Conservation (phyloP, 495 filamentous ascomycete species). For the Thermothielavioides terrestris region DNA sequence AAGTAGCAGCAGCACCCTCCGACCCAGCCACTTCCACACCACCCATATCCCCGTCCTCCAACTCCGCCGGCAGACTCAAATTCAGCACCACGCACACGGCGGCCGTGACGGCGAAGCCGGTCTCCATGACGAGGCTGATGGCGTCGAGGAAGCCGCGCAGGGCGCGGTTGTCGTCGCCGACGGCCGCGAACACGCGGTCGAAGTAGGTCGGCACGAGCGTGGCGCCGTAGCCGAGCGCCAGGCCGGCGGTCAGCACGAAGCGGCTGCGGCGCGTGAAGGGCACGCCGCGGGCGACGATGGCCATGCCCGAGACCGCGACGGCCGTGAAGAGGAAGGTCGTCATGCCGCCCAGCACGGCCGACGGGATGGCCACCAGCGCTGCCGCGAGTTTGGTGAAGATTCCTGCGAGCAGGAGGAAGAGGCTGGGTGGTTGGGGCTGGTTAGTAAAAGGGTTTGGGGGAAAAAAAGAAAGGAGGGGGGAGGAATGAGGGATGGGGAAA, state of each 20-base stretch:
- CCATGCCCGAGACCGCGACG: slow-evolving; percentile 77
- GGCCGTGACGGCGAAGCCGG: slow-evolving; percentile 66
- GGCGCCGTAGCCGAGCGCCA: slow-evolving; percentile 71
- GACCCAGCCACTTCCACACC: background rate
- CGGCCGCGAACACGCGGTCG: slow-evolving; percentile 61
- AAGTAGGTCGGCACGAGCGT: slow-evolving; percentile 78
- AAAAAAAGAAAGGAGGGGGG: background rate
- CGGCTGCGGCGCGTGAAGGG: slow-evolving; percentile 78
- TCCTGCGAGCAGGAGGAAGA: slow-evolving; percentile 83
- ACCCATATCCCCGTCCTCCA: slow-evolving; percentile 40
- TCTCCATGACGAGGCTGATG: slow-evolving; percentile 71
- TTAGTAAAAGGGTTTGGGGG: background rate
- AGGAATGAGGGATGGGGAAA: background rate
- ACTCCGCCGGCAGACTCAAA: slow-evolving; percentile 61
- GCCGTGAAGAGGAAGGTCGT: slow-evolving; percentile 84
- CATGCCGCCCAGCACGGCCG: slow-evolving; percentile 80
- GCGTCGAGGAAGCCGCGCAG: slow-evolving; percentile 76
- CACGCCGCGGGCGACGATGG: slow-evolving; percentile 65
- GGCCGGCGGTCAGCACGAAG: slow-evolving; percentile 74
- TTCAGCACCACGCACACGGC: slow-evolving; percentile 67
- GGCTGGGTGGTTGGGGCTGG: slow-evolving; percentile 32
- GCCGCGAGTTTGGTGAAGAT: slow-evolving; percentile 93
- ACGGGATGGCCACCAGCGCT: slow-evolving; percentile 71
- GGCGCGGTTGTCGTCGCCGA: slow-evolving; percentile 58
- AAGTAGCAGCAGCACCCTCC: background rate